Evolutionary conservation across 805 yeast genomes (phyloP).

Genomic region (Kluyveromyces wickerhamii): DNA sequence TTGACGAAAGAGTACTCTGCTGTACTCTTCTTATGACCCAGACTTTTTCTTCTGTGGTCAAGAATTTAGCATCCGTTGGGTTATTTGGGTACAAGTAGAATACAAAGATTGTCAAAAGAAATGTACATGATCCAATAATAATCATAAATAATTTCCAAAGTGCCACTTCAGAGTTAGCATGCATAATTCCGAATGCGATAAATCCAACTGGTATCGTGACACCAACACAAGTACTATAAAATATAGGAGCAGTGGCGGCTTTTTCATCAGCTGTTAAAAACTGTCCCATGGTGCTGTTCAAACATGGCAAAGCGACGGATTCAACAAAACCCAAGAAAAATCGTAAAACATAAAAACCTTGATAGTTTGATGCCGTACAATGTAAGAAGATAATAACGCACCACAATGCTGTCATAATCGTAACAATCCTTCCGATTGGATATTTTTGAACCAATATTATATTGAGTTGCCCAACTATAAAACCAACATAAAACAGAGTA

Average conservation of each 20-base stretch:
- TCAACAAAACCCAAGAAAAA: conserved; percentile 47
- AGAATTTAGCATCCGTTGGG: conserved; percentile 44
- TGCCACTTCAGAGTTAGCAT: conserved; percentile 23
- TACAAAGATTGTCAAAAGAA: conserved; percentile 31
- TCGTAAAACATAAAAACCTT: conserved; percentile 40
- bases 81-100: conserved; percentile 45
- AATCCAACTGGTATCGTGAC: conserved; percentile 46
- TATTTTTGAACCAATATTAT: conserved; percentile 37
- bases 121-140: conserved; percentile 48
- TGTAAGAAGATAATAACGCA: conserved; percentile 38
- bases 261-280: conserved; percentile 42
- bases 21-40: conserved; percentile 41
- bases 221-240: conserved; percentile 45
- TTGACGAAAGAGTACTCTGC: conserved; percentile 32
- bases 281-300: conserved; percentile 42
- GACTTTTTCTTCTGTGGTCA: conserved; percentile 42
- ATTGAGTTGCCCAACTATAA: conserved; percentile 40
- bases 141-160: conserved; percentile 51
- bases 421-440: conserved; percentile 35
- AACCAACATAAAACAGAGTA: conserved; percentile 48
- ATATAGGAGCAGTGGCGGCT: conserved; percentile 46
- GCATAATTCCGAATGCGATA: conserved; percentile 36
- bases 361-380: conserved; percentile 38
- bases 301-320: conserved; percentile 36
- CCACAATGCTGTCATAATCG: conserved; percentile 36